Evolutionary conservation across 345 rosid species (phyloP).

Genomic region (Cardamine chenopodiifolia): DNA sequence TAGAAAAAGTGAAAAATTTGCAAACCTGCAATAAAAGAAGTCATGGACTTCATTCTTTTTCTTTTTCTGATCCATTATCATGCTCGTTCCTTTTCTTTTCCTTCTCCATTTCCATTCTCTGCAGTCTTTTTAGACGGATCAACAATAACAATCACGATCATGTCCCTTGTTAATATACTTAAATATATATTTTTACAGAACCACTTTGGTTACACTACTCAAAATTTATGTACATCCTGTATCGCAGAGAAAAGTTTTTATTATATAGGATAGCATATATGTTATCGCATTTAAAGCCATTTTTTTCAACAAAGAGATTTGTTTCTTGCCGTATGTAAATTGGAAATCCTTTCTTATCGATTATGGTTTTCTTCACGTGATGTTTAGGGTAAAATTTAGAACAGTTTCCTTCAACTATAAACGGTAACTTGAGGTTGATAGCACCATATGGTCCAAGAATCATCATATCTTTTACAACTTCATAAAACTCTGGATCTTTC

Average conservation of each 20-base stretch:
- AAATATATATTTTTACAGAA: neutral
- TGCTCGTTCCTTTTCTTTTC: too few species aligned
- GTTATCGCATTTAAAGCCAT: neutral
- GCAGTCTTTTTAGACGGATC: accelerated
- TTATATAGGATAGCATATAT: neutral
- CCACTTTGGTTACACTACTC: neutral
- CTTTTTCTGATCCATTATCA: too few species aligned
- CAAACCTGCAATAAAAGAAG: too few species aligned
- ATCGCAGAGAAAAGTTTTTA: neutral
- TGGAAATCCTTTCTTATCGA: neutral
- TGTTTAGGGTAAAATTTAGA: neutral
- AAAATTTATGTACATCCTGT: neutral
- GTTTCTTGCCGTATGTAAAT: neutral
- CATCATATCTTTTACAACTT: neutral
- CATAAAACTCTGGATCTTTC: neutral
- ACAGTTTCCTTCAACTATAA: neutral
- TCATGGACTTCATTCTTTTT: too few species aligned
- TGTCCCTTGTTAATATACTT: neutral
- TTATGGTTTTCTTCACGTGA: neutral
- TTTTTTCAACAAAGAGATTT: neutral
- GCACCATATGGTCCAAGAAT: neutral
- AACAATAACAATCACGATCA: neutral
- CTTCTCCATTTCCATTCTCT: too few species aligned
- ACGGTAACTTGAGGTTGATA: neutral
- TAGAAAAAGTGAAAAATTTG: too few species aligned